These are phyloP conservation scores for Camelina neglecta DNA, from an alignment of 345 rosid genomes.

Conservation along the genomic window DNA sequence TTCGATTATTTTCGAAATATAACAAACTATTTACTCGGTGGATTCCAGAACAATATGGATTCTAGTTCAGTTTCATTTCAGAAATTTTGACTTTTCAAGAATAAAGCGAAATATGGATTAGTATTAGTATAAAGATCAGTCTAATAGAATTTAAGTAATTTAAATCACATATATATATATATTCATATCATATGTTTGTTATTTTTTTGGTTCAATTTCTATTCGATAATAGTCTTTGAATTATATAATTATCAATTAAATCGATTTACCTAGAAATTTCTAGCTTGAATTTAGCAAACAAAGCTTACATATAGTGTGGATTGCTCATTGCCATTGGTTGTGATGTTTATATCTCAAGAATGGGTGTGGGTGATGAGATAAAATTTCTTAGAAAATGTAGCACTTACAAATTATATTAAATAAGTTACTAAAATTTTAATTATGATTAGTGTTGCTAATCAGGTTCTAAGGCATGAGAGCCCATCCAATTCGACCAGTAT, in stretches of 20 bases:
- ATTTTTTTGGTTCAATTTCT: not conserved
- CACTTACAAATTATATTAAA: too few relatives aligned
- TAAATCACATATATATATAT: not conserved
- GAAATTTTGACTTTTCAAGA: not conserved
- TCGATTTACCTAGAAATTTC: not conserved
- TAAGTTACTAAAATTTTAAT: not conserved
- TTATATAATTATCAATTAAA: not conserved
- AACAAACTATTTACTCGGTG: conserved; percentile 25
- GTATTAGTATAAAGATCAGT: not conserved
- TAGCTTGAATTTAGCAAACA: not conserved
- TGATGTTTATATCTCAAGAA: not conserved
- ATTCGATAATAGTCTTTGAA: not conserved
- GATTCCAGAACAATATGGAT: conserved; percentile 7
- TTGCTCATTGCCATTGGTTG: not conserved
- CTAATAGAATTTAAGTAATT: not conserved
- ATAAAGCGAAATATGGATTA: not conserved
- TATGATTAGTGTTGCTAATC: not conserved
- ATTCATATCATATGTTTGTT: not conserved
- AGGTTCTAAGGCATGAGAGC: not conserved
- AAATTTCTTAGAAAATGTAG: not conserved
- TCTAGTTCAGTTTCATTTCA: conserved; percentile 3
- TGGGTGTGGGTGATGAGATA: not conserved
- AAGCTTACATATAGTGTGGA: not conserved
- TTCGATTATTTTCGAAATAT: conserved; percentile 14
- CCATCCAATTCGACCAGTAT: not conserved